phyloP scores from a whole-genome alignment of 176 grass and related monocot species.

The Bothriochloa decipiens region DNA sequence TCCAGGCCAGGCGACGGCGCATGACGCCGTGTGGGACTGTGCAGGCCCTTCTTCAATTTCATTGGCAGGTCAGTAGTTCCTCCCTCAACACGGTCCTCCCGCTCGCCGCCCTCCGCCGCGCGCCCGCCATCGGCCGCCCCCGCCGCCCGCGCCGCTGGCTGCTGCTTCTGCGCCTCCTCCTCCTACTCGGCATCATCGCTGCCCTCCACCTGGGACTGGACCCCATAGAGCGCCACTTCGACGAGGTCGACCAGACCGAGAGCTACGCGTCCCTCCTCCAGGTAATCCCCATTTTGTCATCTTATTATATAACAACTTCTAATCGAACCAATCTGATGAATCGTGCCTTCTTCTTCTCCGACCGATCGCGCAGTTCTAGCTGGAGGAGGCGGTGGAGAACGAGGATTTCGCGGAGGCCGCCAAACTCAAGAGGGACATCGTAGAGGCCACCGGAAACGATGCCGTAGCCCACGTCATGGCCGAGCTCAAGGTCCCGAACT shows the following conservation, averaged over 20 bases:
- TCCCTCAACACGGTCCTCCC: constrained; percentile 27
- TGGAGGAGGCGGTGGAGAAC: constrained; percentile 92
- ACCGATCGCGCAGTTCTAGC: constrained; percentile 63
- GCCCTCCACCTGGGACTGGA: constrained; percentile 78
- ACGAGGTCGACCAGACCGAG: constrained; percentile 81
- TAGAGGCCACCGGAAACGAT: constrained; percentile 60
- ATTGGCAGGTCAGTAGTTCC: no score
- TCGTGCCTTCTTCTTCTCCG: not conserved
- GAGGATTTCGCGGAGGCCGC: constrained; percentile 87
- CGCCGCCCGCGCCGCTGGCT: constrained; percentile 13
- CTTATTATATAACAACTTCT: not conserved
- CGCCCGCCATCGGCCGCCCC: not conserved
- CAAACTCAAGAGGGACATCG: constrained; percentile 68
- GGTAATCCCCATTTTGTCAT: constrained; percentile 31
- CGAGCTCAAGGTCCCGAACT: constrained; percentile 75
- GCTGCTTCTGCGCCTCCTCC: constrained; percentile 43
- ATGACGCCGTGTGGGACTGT: no score
- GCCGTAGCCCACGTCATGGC: constrained; percentile 73
- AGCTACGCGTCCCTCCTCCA: constrained; percentile 79
- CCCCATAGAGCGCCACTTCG: constrained; percentile 83
- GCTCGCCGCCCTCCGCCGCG: constrained; percentile 40
- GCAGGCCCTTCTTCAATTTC: no score
- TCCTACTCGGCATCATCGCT: constrained; percentile 28
- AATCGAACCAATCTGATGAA: constrained; percentile 23
- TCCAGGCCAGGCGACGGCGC: no score